Percentiles rank a stretch among this genome's conserved stretches.
Conservation (phyloP, 78 protist species). For the Emiliania huxleyi region DNA sequence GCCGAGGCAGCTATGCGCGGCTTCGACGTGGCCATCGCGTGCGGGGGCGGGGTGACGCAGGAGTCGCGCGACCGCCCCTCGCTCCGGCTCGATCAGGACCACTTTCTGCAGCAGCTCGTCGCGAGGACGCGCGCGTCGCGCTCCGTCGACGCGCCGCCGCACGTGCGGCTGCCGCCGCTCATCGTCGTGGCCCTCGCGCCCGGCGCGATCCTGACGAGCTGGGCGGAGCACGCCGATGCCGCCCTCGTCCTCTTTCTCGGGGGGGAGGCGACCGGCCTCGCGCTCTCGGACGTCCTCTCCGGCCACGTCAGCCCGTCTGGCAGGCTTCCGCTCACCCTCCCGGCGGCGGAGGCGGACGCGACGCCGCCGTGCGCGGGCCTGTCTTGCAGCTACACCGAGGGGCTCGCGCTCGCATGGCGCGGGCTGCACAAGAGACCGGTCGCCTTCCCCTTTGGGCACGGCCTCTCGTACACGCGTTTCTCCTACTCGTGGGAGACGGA, state of each 20-base stretch:
- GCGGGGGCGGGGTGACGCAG: not conserved
- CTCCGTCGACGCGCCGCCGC: conserved; percentile 27
- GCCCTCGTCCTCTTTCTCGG: conserved; percentile 16
- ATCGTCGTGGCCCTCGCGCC: not conserved
- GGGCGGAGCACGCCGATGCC: not conserved
- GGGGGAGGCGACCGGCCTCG: conserved; percentile 57
- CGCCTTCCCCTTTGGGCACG: conserved; percentile 71
- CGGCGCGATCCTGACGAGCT: conserved; percentile 1
- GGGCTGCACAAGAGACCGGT: conserved; percentile 5
- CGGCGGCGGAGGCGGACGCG: not conserved
- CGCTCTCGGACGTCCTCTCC: conserved; percentile 38
- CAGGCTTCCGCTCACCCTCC: conserved; percentile 57
- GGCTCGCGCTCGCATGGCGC: conserved; percentile 54
- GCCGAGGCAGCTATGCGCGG: not conserved
- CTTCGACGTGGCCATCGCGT: not conserved
- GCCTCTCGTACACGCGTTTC: conserved; percentile 30
- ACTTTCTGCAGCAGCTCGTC: not conserved
- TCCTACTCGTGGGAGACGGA: not conserved
- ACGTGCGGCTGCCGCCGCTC: conserved; percentile 30
- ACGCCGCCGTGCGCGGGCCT: conserved; percentile 36
- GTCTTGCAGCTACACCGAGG: conserved; percentile 44
- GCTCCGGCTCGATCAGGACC: not conserved
- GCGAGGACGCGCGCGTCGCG: conserved; percentile 31
- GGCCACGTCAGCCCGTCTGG: conserved; percentile 62
- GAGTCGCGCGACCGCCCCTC: not conserved